These are phyloP conservation scores for Wallacemonas rigidus DNA, from an alignment of 208 protist genomes.

Conservation along the genomic window DNA sequence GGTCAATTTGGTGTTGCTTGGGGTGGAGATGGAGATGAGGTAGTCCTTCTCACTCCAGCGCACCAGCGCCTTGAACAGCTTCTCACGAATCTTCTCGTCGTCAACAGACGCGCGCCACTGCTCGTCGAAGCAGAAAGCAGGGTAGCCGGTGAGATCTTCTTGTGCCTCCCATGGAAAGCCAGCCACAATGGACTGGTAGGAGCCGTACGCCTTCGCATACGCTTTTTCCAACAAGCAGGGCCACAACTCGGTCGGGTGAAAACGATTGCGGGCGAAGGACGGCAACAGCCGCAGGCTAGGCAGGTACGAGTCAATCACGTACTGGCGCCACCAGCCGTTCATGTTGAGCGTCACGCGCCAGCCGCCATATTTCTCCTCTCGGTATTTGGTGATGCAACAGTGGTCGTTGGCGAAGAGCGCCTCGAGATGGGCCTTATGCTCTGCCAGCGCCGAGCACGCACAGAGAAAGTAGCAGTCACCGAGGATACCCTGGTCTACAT, in stretches of 20 bases:
- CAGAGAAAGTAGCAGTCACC: slow-evolving; percentile 79
- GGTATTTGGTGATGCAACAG: slow-evolving; percentile 33
- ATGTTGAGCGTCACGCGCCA: slow-evolving; percentile 64
- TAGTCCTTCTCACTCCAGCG: slow-evolving; percentile 53
- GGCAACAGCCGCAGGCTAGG: slow-evolving; percentile 44
- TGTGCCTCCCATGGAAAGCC: slow-evolving; percentile 63
- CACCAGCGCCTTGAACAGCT: slow-evolving; percentile 50
- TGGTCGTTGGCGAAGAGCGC: slow-evolving; percentile 50
- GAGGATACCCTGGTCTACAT: slow-evolving; percentile 72
- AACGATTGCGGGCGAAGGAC: slow-evolving; percentile 47
- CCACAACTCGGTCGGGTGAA: slow-evolving; percentile 74
- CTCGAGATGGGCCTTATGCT: slow-evolving; percentile 38
- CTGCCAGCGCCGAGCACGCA: slow-evolving; percentile 46
- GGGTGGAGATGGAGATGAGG: slow-evolving; percentile 62
- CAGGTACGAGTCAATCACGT: slow-evolving; percentile 76
- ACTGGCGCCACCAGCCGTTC: slow-evolving; percentile 64
- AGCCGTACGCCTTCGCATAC: slow-evolving; percentile 84
- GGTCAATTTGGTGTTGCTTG: slow-evolving; percentile 30
- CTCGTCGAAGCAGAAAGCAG: slow-evolving; percentile 45
- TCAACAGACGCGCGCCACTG: slow-evolving; percentile 41
- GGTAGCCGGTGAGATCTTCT: slow-evolving; percentile 69
- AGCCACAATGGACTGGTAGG: slow-evolving; percentile 67
- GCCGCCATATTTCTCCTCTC: slow-evolving; percentile 50
- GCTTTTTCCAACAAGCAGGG: slow-evolving; percentile 79
- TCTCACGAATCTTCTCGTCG: slow-evolving; percentile 30